Evolutionary conservation across 1,284 basidiomycete species (phyloP), one percentile per base, ranked within the genome.

Genomic region (Dichomitus squalens): DNA sequence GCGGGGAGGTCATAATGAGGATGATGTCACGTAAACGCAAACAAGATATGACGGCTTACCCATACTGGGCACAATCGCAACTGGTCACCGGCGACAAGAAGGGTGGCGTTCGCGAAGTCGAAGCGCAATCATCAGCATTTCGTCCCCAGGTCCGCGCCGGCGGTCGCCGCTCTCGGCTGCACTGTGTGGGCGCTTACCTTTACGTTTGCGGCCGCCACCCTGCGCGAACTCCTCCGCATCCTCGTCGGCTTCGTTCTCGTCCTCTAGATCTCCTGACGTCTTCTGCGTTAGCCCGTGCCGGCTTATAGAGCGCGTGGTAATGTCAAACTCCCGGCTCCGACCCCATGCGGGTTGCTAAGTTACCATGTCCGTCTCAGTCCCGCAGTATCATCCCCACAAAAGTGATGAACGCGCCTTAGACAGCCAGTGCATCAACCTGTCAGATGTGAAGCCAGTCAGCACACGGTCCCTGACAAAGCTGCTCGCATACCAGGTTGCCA

Each of bases 391-490:
- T n/a, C 4, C 7, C 14, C 23, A 11, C 41, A 27, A 11, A 43
- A 41, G 9, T 47, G n/a, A n/a, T n/a, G n/a, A n/a, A 31, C 44
- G 44, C 66, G 85, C 90, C 82, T 92, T 92, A 23, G 89, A 81
- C 46, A 92, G 76, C 90, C 90, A 92, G 67, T 92, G 87, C 89
- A 93, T 91, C 64, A 92, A 71, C 90, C 90, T 90, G 64, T 4
- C 36, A 25, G 18, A 33, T 39, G 33, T 36, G 46, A 44, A 39
- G 29, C 8, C 27, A n/a, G 56, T 64, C 52, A 65, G 44, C 27
- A 4, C 29, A 33, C 44, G 29, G 54, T 55, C 33, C 16, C 23
- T 33, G 40, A 20, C 49, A 44, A 16, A 29, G 8, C 27, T 33
- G 18, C 31, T 21, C 44, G 27, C n/a, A 47, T 33, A 18, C 25